Evolutionary conservation across 495 filamentous ascomycete genomes (phyloP).

Genomic region (Xylona heveae): DNA sequence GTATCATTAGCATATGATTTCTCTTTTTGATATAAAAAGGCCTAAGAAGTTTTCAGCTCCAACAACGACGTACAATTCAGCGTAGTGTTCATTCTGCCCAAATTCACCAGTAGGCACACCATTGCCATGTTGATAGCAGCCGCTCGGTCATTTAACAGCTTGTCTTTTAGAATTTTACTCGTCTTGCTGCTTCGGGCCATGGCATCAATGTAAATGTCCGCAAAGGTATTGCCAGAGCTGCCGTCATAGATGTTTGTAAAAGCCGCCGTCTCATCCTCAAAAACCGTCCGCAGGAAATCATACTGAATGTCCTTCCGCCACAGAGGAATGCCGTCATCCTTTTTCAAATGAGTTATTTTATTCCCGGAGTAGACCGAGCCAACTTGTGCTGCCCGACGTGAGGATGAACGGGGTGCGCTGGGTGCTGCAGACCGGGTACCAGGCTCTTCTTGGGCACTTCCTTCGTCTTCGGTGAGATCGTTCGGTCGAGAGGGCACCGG

Average conservation of each 20-base stretch:
- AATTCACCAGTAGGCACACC: constrained; percentile 93
- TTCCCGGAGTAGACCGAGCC: constrained; percentile 63
- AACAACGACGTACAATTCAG: constrained; percentile 55
- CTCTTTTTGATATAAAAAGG: too few relatives aligned
- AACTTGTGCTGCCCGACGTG: too few relatives aligned
- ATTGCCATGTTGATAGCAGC: constrained; percentile 96
- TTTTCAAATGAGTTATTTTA: constrained; percentile 91
- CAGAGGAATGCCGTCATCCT: constrained; percentile 87
- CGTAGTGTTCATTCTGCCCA: constrained; percentile 97
- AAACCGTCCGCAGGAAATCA: constrained; percentile 79
- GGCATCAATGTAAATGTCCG: constrained; percentile 91
- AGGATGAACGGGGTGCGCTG: too few relatives aligned
- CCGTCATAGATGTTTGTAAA: constrained; percentile 73
- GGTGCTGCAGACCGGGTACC: too few relatives aligned
- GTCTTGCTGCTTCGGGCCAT: constrained; percentile 99
- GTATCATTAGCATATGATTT: not conserved
- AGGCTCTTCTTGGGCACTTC: too few relatives aligned
- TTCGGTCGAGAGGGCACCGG: too few relatives aligned
- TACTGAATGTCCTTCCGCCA: constrained; percentile 97
- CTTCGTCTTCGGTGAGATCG: too few relatives aligned
- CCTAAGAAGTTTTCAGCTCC: too few relatives aligned
- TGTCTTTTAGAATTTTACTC: constrained; percentile 93
- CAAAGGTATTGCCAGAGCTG: constrained; percentile 60
- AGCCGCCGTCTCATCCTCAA: constrained; percentile 62
- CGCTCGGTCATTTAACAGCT: constrained; percentile 76